Evolutionary conservation across 1,284 basidiomycete species (phyloP).

Genomic region (Pholiota adiposa): DNA sequence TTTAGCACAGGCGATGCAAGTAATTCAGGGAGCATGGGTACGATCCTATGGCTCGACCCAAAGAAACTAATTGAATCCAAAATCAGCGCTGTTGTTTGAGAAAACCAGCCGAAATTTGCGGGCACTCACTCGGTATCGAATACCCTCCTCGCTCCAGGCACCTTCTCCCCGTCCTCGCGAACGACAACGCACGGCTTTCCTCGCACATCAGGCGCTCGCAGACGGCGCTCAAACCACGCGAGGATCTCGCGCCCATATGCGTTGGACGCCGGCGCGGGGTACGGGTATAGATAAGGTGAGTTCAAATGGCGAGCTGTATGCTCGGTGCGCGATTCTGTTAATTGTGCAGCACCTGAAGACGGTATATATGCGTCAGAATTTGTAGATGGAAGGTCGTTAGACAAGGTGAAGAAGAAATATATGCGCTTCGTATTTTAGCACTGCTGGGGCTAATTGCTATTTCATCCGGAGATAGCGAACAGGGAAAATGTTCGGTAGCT

Average conservation of each 20-base stretch:
- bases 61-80: constrained; percentile 48
- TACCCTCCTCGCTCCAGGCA: constrained; percentile 31
- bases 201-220: constrained; percentile 36
- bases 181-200: constrained; percentile 46
- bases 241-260: constrained; percentile 44
- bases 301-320: not conserved
- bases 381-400: too few species aligned
- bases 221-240: constrained; percentile 52
- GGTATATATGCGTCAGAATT: too few species aligned
- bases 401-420: too few species aligned
- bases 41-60: constrained; percentile 43
- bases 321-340: too few species aligned
- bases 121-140: constrained; percentile 55
- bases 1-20: constrained; percentile 54
- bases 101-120: not conserved
- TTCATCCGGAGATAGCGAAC: too few species aligned
- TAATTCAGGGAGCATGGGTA: constrained; percentile 51
- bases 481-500: too few species aligned
- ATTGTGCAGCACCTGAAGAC: too few species aligned
- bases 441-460: too few species aligned
- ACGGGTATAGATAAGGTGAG: not conserved
- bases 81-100: not conserved
- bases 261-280: constrained; percentile 29
- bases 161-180: constrained; percentile 35
- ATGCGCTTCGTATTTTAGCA: too few species aligned